phyloP scores from a whole-genome alignment of 805 yeast genomes.

The Cyberlindnera mississippiensis region DNA sequence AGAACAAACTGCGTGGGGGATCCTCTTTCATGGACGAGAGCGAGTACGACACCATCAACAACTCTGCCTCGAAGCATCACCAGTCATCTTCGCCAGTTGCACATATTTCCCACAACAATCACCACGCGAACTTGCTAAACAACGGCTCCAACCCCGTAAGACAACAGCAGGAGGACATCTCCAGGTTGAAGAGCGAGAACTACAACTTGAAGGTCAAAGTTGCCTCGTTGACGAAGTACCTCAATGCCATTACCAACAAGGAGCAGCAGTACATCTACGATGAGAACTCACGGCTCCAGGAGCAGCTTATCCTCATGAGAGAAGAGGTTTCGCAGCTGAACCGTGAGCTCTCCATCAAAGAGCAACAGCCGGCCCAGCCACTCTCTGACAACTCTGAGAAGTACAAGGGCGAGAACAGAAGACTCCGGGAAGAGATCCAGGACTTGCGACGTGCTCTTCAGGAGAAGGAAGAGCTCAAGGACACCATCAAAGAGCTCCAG shows the following conservation, averaged over 20 bases:
- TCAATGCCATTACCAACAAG: constrained; percentile 36
- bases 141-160: constrained; percentile 30
- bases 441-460: constrained; percentile 5
- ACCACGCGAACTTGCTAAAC: constrained; percentile 16
- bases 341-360: constrained; percentile 15
- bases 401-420: constrained; percentile 8
- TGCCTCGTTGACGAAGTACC: constrained; percentile 37
- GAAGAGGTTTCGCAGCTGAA: constrained; percentile 24
- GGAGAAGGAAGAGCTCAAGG: constrained; percentile 7
- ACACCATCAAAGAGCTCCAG: constrained; percentile 11
- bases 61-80: constrained; percentile 11
- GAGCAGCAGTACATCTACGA: constrained; percentile 35
- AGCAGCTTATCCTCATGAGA: constrained; percentile 22
- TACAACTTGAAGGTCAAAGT: constrained; percentile 41
- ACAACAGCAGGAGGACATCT: constrained; percentile 28
- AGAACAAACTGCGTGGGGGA: constrained; percentile 24
- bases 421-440: constrained; percentile 1
- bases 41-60: constrained; percentile 21
- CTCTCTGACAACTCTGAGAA: constrained; percentile 2
- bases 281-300: constrained; percentile 34
- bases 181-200: constrained; percentile 38
- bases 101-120: constrained; percentile 13
- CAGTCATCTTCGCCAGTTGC: constrained; percentile 20
- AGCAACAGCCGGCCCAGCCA: not conserved
- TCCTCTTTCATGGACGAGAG: constrained; percentile 27